Evolutionary conservation across 495 filamentous ascomycete species (phyloP).

Genomic region (Podospora bellae-mahoneyi): DNA sequence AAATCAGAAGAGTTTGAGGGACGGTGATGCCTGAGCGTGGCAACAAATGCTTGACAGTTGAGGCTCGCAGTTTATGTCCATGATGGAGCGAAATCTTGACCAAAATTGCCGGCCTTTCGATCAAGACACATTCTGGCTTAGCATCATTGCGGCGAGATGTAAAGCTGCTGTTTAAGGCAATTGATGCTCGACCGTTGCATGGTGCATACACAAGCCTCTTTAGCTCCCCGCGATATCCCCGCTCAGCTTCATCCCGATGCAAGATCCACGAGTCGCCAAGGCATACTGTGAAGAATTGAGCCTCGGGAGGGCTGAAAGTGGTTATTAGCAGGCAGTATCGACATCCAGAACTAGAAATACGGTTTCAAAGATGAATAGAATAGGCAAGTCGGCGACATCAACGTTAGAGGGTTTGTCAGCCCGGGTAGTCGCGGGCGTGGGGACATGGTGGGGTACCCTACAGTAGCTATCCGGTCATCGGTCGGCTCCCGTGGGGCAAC

Average conservation of each 20-base stretch:
- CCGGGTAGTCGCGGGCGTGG: not conserved
- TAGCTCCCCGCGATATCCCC: not conserved
- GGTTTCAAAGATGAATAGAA: not conserved
- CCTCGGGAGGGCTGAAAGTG: not conserved
- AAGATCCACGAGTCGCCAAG: not conserved
- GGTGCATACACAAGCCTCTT: not conserved
- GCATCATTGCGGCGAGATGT: not conserved
- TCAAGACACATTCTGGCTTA: not conserved
- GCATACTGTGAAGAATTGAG: not conserved
- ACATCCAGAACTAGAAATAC: not conserved
- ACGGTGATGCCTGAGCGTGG: not conserved
- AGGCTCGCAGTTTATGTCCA: not conserved
- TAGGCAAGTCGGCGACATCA: not conserved
- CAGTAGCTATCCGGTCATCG: not conserved
- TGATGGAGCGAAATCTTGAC: not conserved
- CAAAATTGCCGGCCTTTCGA: too few relatives aligned
- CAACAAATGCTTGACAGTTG: not conserved
- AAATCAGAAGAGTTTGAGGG: not conserved
- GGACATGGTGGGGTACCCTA: not conserved
- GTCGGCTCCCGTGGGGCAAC: not conserved
- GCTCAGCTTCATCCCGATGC: not conserved
- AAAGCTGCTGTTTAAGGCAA: not conserved
- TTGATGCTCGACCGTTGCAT: not conserved
- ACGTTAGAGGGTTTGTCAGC: not conserved
- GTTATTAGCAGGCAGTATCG: not conserved